Evolutionary conservation across 495 filamentous ascomycete species (phyloP).

Genomic region (Choiromyces venosus): DNA sequence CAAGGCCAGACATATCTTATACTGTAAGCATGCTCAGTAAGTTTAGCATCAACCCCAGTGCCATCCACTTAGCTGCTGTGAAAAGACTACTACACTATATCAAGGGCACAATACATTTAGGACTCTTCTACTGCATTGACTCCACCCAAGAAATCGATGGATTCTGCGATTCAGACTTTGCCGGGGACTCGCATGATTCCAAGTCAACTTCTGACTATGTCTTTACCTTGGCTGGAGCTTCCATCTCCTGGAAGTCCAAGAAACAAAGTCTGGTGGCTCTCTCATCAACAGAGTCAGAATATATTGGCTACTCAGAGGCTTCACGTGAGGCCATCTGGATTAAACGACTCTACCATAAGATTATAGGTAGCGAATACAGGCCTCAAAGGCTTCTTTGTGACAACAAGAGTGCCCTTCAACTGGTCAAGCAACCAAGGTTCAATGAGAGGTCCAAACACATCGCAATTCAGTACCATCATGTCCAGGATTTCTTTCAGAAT

Average conservation of each 20-base stretch:
- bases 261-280: not conserved
- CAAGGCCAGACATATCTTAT: no score
- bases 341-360: not conserved
- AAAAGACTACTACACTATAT: not conserved
- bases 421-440: not conserved
- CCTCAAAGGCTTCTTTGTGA: not conserved
- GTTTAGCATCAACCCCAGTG: not conserved
- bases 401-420: not conserved
- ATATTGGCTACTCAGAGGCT: not conserved
- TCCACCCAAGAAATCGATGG: not conserved
- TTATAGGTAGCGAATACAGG: not conserved
- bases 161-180: not conserved
- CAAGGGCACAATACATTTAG: not conserved
- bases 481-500: not conserved
- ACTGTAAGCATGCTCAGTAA: not conserved
- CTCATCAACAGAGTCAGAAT: not conserved
- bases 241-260: conserved; percentile 1
- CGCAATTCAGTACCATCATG: not conserved
- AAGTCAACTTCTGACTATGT: not conserved
- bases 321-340: not conserved
- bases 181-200: not conserved
- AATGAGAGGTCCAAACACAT: not conserved
- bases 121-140: not conserved
- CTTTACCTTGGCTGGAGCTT: not conserved
- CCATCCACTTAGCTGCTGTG: not conserved